A percentile compares a stretch with the other conserved stretches of the same genome.
phyloP scores from a whole-genome alignment of 176 grass and related monocot species.

The Thinopyrum elongatum region DNA sequence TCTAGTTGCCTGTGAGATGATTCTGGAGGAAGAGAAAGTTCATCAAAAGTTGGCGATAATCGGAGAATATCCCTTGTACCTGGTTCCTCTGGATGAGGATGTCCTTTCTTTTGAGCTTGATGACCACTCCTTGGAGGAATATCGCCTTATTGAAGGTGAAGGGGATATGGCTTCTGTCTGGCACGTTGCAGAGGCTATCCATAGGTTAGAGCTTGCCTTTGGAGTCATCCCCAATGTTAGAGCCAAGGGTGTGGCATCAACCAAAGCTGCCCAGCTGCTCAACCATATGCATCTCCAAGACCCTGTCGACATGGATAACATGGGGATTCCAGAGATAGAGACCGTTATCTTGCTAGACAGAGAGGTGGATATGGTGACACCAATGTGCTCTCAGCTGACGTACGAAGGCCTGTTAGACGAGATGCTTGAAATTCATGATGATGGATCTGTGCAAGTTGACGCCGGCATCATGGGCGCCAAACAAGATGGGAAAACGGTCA shows the following conservation, averaged over 20 bases:
- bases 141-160: slow-evolving; percentile 65
- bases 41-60: slow-evolving; percentile 67
- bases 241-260: slow-evolving; percentile 79
- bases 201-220: slow-evolving; percentile 85
- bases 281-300: slow-evolving; percentile 82
- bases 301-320: slow-evolving; percentile 71
- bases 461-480: slow-evolving; percentile 63
- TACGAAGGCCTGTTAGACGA: slow-evolving; percentile 96
- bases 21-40: slow-evolving; percentile 85
- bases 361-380: slow-evolving; percentile 98
- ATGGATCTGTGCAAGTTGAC: slow-evolving; percentile 87
- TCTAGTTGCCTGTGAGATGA: slow-evolving; percentile 5
- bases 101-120: slow-evolving; percentile 80
- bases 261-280: slow-evolving; percentile 71
- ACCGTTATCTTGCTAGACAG: slow-evolving; percentile 82
- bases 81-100: slow-evolving; percentile 87
- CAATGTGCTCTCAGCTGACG: slow-evolving; percentile 90
- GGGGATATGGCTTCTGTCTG: slow-evolving; percentile 80
- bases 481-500: slow-evolving; percentile 82
- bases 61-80: slow-evolving; percentile 79
- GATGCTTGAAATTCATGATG: slow-evolving; percentile 78
- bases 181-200: slow-evolving; percentile 93
- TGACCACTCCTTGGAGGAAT: slow-evolving; percentile 74
- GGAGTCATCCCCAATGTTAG: slow-evolving; percentile 83
- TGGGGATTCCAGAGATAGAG: slow-evolving; percentile 74